Evolutionary conservation across 495 filamentous ascomycete species (phyloP), one percentile per base, ranked within the genome.

Genomic region (Tetracladium setigerum): DNA sequence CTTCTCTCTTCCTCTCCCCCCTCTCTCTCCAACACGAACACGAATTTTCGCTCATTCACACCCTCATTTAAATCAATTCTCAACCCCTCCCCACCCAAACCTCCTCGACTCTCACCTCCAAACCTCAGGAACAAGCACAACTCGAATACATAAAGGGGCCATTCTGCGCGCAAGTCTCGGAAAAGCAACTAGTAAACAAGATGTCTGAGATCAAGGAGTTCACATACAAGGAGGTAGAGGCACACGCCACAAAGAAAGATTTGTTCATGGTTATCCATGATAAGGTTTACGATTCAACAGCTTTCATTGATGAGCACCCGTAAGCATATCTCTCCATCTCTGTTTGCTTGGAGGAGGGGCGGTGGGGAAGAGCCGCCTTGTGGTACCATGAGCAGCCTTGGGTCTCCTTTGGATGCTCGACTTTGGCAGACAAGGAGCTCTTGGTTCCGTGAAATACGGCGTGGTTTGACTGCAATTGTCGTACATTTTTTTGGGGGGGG

Each of bases 221-320:
- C 69, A 95, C 90, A 46, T 88, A 86, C 71, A 69, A 81, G 56
- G 88, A 97, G 57, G 80, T 96, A 64, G 74, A 85, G 50, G 77
- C 76, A 62, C 94, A 99, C 74, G 86, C 81, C 70, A 82, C 80
- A 62, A 97, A 97, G 83, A 97, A 96, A 79, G 89, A 97, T 63
- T 76, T 95, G 39, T 94, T 78, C 71, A 55, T 96, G 53, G 84
- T 96, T 47, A 77, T 97, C 59, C 88, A 97, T 74, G 91, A 96
- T 67, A 91, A 94, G 73, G 83, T 99, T 67, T 99, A 96, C 78
- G 82, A 95, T 64, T 65, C 74, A 56, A 76, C 77, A 53, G 86
- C 78, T 62, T 99, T 99, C 71, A 74, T 97, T 47, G 91, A 97
- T 65, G 94, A 99, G 81, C 94, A 99, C 71, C 94, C 94, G 91